A percentile compares a stretch with the other conserved stretches of the same genome.
Evolutionary conservation across 73 alveolate species (phyloP).

Genomic region (Uronychia setigera): DNA sequence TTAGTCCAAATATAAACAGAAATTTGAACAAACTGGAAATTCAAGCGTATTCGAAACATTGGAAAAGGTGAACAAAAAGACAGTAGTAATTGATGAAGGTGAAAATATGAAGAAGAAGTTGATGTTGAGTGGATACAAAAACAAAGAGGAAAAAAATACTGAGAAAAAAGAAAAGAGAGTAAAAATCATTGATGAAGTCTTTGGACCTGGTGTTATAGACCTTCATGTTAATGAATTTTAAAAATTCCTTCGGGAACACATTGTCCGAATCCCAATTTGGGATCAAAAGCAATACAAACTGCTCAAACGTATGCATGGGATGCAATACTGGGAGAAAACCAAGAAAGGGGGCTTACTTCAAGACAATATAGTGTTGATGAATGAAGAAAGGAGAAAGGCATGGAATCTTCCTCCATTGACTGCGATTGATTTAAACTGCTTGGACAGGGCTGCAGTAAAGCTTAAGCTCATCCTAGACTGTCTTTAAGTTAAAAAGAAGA

Average conservation of each 20-base stretch:
- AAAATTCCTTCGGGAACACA: conserved; percentile 29
- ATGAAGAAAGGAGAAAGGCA: conserved; percentile 59
- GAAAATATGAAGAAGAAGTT: conserved; percentile 10
- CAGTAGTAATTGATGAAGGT: conserved; percentile 17
- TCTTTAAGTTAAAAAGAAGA: conserved; percentile 19
- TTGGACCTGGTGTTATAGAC: conserved; percentile 16
- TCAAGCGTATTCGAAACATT: no score
- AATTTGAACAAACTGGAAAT: no score
- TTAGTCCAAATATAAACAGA: no score
- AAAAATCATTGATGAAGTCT: conserved; percentile 26
- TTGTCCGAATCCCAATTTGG: conserved; percentile 41
- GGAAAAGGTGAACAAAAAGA: no score
- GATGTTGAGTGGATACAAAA: no score
- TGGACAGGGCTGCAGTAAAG: conserved; percentile 59
- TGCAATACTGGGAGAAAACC: conserved; percentile 21
- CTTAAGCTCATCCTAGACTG: conserved; percentile 50
- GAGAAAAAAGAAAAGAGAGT: conserved; percentile 12
- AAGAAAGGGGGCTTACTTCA: conserved; percentile 9
- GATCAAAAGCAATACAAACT: conserved; percentile 35
- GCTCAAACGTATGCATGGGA: conserved; percentile 31
- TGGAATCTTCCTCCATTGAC: conserved; percentile 59
- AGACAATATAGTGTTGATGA: conserved; percentile 44
- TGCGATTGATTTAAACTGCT: conserved; percentile 51
- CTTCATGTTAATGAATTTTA: conserved; percentile 16
- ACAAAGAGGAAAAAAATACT: conserved; percentile 4